phyloP scores from a whole-genome alignment of 129 eudicot genomes.

The Escallonia herrerae region DNA sequence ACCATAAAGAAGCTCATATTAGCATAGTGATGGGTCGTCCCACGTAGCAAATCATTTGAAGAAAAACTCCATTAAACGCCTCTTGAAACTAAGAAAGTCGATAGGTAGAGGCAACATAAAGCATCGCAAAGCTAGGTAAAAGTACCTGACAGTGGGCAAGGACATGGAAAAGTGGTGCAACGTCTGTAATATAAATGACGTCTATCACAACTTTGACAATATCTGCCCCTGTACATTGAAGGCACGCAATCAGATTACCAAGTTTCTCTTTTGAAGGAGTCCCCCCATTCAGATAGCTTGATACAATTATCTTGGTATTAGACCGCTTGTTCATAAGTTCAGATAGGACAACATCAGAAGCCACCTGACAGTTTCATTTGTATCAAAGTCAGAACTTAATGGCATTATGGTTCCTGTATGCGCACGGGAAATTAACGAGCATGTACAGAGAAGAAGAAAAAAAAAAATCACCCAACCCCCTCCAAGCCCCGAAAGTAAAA shows the following conservation, averaged over 20 bases:
- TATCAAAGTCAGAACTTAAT: not conserved
- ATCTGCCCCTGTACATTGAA: conserved; percentile 64
- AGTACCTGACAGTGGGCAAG: conserved; percentile 59
- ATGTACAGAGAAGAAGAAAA: no score
- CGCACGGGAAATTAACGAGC: not conserved
- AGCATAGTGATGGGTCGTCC: no score
- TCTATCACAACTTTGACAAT: conserved; percentile 50
- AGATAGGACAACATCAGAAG: conserved; percentile 26
- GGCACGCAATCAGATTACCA: conserved; percentile 38
- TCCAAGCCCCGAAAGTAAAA: no score
- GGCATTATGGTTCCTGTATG: no score
- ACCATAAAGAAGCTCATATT: no score
- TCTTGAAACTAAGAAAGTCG: no score
- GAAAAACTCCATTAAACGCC: no score
- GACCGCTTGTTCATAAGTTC: conserved; percentile 49
- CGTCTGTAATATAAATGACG: conserved; percentile 60
- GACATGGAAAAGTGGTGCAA: conserved; percentile 55
- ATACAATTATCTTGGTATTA: conserved; percentile 53
- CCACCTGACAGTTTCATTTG: conserved; percentile 31
- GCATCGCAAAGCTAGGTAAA: no score
- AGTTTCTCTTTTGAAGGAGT: conserved; percentile 40
- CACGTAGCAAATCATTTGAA: no score
- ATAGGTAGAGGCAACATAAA: no score
- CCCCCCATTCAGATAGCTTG: conserved; percentile 51
- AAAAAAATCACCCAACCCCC: no score